Conservation (phyloP, 768 basidiomycete genomes). For the Kwoniella shandongensis region DNA sequence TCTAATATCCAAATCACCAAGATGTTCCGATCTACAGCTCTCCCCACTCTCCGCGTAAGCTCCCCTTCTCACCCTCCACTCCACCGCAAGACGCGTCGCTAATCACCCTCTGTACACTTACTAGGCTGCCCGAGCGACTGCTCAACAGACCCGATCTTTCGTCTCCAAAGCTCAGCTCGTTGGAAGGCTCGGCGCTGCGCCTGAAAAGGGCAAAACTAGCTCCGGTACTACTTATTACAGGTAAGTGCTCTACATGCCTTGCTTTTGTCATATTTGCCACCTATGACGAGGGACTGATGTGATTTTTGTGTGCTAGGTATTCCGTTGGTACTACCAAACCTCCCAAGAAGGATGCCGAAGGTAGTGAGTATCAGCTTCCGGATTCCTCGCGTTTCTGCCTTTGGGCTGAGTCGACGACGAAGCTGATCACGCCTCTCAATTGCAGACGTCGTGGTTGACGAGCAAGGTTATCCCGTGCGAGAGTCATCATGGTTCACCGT, state of each 20-base stretch:
- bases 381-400: neutral
- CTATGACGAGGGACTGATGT: conserved; percentile 1
- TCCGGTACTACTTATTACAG: conserved; percentile 20
- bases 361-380: conserved; percentile 14
- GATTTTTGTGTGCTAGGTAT: conserved; percentile 10
- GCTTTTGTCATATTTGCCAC: neutral
- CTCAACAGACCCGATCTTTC: conserved; percentile 16
- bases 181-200: conserved; percentile 27
- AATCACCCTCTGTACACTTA: too few relatives aligned
- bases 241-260: conserved; percentile 5
- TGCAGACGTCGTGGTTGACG: conserved; percentile 22
- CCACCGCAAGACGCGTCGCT: conserved; percentile 2
- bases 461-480: conserved; percentile 26
- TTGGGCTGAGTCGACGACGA: neutral
- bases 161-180: conserved; percentile 25
- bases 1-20: neutral
- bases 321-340: conserved; percentile 20
- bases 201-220: conserved; percentile 16
- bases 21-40: conserved; percentile 23
- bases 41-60: conserved; percentile 19
- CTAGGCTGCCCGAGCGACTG: conserved; percentile 9
- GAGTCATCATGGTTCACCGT: conserved; percentile 30
- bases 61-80: neutral
- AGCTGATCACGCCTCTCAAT: neutral
- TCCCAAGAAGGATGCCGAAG: conserved; percentile 21